Conservation (phyloP, 2,329 filamentous ascomycete species). For the Pezicula carpinea region DNA sequence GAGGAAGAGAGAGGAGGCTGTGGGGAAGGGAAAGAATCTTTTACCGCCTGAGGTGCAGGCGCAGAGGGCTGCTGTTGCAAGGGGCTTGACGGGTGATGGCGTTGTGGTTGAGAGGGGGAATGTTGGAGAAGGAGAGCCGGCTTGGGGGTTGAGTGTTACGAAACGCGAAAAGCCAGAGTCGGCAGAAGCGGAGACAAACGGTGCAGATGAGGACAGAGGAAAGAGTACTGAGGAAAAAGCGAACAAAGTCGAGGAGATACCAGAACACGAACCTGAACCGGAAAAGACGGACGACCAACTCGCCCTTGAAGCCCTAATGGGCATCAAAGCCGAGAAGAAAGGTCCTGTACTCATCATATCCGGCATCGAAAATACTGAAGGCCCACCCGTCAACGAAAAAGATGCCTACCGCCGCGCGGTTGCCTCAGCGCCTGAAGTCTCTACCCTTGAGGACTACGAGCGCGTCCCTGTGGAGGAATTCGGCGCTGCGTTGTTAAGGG, state of each 20-base stretch:
- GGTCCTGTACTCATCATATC: constrained; percentile 48
- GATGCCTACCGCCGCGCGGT: constrained; percentile 70
- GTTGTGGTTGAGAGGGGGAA: constrained; percentile 43
- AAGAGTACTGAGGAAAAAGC: constrained; percentile 6
- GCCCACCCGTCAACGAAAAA: constrained; percentile 46
- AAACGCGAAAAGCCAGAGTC: constrained; percentile 24
- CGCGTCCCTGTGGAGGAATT: constrained; percentile 92
- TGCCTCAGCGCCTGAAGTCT: constrained; percentile 65
- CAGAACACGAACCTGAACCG: constrained; percentile 16
- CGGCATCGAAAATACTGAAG: constrained; percentile 19
- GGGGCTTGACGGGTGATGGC: constrained; percentile 29
- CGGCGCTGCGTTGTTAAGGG: constrained; percentile 80
- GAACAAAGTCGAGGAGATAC: constrained; percentile 22
- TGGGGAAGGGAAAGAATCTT: constrained; percentile 42
- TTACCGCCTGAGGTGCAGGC: constrained; percentile 51
- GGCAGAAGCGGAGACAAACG: constrained; percentile 18
- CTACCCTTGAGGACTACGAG: constrained; percentile 79
- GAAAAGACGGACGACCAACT: constrained; percentile 52
- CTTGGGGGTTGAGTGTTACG: constrained; percentile 46
- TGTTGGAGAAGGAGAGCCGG: constrained; percentile 18
- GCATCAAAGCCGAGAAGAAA: constrained; percentile 43
- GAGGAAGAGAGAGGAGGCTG: constrained; percentile 36
- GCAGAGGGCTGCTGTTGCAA: constrained; percentile 33
- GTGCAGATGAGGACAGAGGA: constrained; percentile 22
- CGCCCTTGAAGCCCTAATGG: constrained; percentile 64